Percentiles rank a stretch among this genome's conserved stretches.
These are phyloP conservation scores for Echeveria elegans DNA, from an alignment of 164 flowering plant species.

Conservation along the genomic window DNA sequence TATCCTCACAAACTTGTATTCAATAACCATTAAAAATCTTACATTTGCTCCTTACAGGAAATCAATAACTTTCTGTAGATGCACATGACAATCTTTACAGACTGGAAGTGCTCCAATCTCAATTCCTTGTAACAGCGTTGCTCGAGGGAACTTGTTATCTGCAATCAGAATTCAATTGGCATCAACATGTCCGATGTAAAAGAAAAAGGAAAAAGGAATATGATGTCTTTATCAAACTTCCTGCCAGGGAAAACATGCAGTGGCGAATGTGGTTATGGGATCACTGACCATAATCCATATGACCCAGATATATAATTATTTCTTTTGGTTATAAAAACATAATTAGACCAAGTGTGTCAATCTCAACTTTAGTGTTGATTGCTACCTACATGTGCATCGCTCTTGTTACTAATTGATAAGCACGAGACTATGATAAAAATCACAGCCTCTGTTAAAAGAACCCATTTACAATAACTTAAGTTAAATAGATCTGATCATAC, in stretches of 20 bases:
- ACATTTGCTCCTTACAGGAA: slow-evolving; percentile 87
- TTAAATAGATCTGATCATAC: slow-evolving; percentile 19
- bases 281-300: too few species aligned
- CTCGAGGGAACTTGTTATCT: slow-evolving; percentile 65
- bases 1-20: not conserved
- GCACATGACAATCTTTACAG: slow-evolving; percentile 60
- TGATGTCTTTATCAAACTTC: not conserved
- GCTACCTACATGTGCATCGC: too few species aligned
- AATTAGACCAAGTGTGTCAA: too few species aligned
- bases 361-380: not conserved
- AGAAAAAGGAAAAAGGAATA: too few species aligned
- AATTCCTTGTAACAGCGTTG: slow-evolving; percentile 81
- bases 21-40: slow-evolving; percentile 25
- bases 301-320: too few species aligned
- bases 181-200: not conserved
- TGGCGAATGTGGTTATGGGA: too few species aligned
- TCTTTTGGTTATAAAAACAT: too few species aligned
- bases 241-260: not conserved
- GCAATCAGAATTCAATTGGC: slow-evolving; percentile 12
- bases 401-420: too few species aligned
- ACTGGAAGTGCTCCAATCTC: slow-evolving; percentile 57
- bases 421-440: not conserved
- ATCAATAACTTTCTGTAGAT: slow-evolving; percentile 60
- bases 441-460: not conserved
- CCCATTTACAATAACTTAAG: too few species aligned